These are phyloP conservation scores for Cardamine chenopodiifolia DNA, from an alignment of 345 rosid genomes.

Conservation along the genomic window DNA sequence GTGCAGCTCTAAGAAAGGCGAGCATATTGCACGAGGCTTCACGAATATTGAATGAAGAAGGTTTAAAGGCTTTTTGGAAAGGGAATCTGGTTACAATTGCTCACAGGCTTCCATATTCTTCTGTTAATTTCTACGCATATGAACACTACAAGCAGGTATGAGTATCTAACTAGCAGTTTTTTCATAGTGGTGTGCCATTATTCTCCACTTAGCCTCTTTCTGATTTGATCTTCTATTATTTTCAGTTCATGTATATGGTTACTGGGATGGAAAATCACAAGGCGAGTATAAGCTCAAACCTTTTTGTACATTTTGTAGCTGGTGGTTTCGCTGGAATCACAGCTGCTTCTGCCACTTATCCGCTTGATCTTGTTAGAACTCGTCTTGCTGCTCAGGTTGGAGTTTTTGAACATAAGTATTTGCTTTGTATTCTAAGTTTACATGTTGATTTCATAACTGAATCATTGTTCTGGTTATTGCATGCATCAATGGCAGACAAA, in stretches of 20 bases:
- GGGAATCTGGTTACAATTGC: slow-evolving; percentile 95
- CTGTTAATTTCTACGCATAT: slow-evolving; percentile 85
- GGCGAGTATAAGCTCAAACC: slow-evolving; percentile 54
- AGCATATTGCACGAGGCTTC: slow-evolving; percentile 88
- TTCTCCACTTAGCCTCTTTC: neutral
- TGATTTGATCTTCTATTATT: neutral
- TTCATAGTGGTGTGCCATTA: neutral
- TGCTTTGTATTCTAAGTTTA: neutral
- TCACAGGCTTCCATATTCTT: slow-evolving; percentile 91
- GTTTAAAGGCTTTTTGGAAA: slow-evolving; percentile 91
- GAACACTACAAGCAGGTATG: slow-evolving; percentile 81
- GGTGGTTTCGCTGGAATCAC: slow-evolving; percentile 97
- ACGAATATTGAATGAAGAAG: slow-evolving; percentile 79
- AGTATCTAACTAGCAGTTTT: neutral
- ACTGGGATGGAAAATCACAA: slow-evolving; percentile 56
- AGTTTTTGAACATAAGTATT: neutral
- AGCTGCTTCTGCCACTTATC: slow-evolving; percentile 95
- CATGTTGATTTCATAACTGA: neutral
- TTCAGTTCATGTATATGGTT: slow-evolving; percentile 62
- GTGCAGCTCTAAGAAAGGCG: slow-evolving; percentile 62
- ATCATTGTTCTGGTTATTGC: slow-evolving; percentile 24
- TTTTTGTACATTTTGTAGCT: slow-evolving; percentile 71
- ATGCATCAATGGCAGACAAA: slow-evolving; percentile 61
- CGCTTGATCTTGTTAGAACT: slow-evolving; percentile 96
- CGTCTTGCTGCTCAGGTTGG: slow-evolving; percentile 96